Evolutionary conservation across 345 rosid species (phyloP).

Genomic region (Lepidium sativum): DNA sequence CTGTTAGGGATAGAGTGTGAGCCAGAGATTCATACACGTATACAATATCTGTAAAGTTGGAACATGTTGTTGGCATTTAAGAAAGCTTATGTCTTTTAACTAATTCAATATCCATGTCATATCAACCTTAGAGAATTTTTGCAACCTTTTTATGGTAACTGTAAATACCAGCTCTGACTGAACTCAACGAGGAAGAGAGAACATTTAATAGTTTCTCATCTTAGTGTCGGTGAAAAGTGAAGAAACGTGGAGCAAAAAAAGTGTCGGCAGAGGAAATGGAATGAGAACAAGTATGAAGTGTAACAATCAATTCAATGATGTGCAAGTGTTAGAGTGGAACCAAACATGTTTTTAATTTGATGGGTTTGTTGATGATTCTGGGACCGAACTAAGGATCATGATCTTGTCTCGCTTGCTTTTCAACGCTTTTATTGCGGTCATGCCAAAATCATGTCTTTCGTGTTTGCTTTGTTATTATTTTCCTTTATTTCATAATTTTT

Average conservation of each 20-base stretch:
- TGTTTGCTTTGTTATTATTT: background rate
- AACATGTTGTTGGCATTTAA: conserved; percentile 26
- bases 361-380: conserved; percentile 20
- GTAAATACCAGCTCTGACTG: conserved; percentile 15
- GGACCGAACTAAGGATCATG: conserved; percentile 23
- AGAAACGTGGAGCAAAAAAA: conserved; percentile 2
- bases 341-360: conserved; percentile 1
- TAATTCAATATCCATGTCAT: conserved; percentile 2
- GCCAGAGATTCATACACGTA: conserved; percentile 27
- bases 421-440: background rate
- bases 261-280: conserved; percentile 28
- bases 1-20: conserved; percentile 19
- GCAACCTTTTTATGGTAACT: background rate
- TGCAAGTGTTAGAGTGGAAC: conserved; percentile 18
- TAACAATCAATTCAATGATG: conserved; percentile 13
- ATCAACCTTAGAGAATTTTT: background rate
- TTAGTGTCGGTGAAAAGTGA: conserved; percentile 23
- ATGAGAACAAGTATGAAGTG: background rate
- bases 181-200: background rate
- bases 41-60: conserved; percentile 28
- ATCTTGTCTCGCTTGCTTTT: conserved; percentile 17
- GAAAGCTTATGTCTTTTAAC: conserved; percentile 2
- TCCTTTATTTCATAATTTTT: background rate
- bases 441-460: background rate
- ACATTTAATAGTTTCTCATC: background rate